These are phyloP conservation scores for Colletotrichum tamarilloi DNA, from an alignment of 2,329 filamentous ascomycete genomes.

Conservation along the genomic window DNA sequence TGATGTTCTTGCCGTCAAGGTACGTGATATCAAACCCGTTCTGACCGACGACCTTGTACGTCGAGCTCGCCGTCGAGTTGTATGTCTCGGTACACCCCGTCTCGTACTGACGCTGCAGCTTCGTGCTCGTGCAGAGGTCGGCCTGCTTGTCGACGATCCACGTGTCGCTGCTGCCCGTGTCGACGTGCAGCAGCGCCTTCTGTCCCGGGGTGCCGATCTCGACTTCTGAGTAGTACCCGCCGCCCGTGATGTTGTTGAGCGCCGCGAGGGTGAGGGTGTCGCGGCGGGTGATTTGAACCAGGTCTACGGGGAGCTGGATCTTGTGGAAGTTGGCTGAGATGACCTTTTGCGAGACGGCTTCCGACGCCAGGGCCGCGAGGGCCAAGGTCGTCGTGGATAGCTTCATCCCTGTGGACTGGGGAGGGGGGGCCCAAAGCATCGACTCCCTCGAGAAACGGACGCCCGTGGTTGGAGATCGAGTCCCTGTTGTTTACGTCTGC, in stretches of 20 bases:
- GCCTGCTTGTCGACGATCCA: constrained; percentile 58
- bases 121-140: constrained; percentile 22
- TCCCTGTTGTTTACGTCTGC: constrained; percentile 5
- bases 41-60: constrained; percentile 55
- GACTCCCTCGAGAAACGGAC: background rate
- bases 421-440: background rate
- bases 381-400: background rate
- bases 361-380: constrained; percentile 8
- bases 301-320: constrained; percentile 7
- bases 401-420: background rate
- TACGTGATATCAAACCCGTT: constrained; percentile 70
- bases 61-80: constrained; percentile 58
- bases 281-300: constrained; percentile 28
- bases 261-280: constrained; percentile 48
- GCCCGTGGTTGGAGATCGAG: background rate
- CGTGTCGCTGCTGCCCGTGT: constrained; percentile 77
- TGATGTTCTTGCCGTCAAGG: constrained; percentile 65
- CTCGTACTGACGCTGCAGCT: constrained; percentile 6
- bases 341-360: constrained; percentile 15
- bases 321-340: constrained; percentile 22
- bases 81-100: constrained; percentile 43
- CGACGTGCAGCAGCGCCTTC: constrained; percentile 67
- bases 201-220: constrained; percentile 72
- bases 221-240: constrained; percentile 72
- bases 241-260: constrained; percentile 65